Evolutionary conservation across 2,329 filamentous ascomycete genomes (phyloP).

Genomic region (Calonectria crousiana): DNA sequence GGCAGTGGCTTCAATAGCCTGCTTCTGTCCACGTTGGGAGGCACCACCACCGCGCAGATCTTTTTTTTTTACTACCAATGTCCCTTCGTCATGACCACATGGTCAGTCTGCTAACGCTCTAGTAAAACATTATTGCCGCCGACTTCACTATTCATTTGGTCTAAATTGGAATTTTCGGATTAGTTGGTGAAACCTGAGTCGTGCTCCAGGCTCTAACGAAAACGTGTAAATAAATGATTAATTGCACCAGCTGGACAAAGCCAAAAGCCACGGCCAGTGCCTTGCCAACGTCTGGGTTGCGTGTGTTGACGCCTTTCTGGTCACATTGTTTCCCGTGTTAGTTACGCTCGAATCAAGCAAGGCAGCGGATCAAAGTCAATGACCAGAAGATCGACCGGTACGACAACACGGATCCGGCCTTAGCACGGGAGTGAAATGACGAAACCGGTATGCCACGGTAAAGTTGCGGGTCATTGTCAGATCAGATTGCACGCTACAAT

Average conservation of each 20-base stretch:
- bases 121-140: slow-evolving; percentile 21
- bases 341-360: not conserved
- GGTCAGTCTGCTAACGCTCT: slow-evolving; percentile 33
- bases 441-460: slow-evolving; percentile 2
- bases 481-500: slow-evolving; percentile 32
- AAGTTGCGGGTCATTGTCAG: slow-evolving; percentile 15
- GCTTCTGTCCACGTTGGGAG: slow-evolving; percentile 28
- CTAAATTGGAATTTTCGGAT: slow-evolving; percentile 17
- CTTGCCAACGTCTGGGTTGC: not conserved
- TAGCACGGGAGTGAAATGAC: not conserved
- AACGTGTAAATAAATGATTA: not conserved
- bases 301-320: not conserved
- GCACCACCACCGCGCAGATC: slow-evolving; percentile 33
- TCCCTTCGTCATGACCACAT: slow-evolving; percentile 34
- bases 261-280: not conserved
- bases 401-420: not conserved
- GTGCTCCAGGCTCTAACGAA: not conserved
- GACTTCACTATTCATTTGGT: slow-evolving; percentile 30
- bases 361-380: not conserved
- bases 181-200: slow-evolving; percentile 10
- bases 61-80: slow-evolving; percentile 22
- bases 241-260: not conserved
- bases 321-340: not conserved
- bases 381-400: not conserved
- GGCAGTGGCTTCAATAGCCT: slow-evolving; percentile 34